A percentile compares a stretch with the other conserved stretches of the same genome.
These are phyloP conservation scores for Wickerhamiella bombiphila DNA, from an alignment of 805 yeast genomes.

Conservation along the genomic window DNA sequence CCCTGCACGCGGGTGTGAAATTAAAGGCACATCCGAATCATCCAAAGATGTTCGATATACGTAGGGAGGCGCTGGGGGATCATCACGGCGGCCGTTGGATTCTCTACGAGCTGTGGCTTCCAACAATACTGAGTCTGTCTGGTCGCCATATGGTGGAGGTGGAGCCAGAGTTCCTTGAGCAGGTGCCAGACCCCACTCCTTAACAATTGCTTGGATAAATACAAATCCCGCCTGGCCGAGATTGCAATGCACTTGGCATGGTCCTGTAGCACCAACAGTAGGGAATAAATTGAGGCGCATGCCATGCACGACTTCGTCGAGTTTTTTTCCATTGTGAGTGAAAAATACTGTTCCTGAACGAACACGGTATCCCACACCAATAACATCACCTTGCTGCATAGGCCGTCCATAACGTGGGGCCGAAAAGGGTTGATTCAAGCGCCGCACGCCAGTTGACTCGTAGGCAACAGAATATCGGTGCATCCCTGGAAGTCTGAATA, in stretches of 20 bases:
- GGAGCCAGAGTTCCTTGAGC: slow-evolving; percentile 77
- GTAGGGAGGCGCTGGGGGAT: slow-evolving; percentile 11
- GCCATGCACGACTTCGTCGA: slow-evolving; percentile 64
- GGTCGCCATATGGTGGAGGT: slow-evolving; percentile 83
- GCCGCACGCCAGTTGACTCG: slow-evolving; percentile 68
- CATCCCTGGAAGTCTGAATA: slow-evolving; percentile 85
- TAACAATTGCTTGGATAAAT: slow-evolving; percentile 81
- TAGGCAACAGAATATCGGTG: slow-evolving; percentile 76
- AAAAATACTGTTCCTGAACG: slow-evolving; percentile 78
- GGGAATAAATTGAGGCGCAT: slow-evolving; percentile 69
- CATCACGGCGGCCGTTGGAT: neutral
- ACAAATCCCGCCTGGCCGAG: slow-evolving; percentile 85
- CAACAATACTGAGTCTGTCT: slow-evolving; percentile 59
- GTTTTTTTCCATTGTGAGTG: slow-evolving; percentile 85
- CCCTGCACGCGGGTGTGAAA: slow-evolving; percentile 3
- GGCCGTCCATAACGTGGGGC: slow-evolving; percentile 31
- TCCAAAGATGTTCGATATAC: slow-evolving; percentile 10
- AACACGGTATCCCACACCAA: slow-evolving; percentile 81
- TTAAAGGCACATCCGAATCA: too few relatives aligned
- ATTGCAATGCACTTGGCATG: slow-evolving; percentile 74
- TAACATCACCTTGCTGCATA: slow-evolving; percentile 66
- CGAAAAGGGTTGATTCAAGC: slow-evolving; percentile 63
- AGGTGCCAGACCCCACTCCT: slow-evolving; percentile 93
- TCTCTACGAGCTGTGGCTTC: slow-evolving; percentile 10
- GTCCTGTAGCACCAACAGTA: slow-evolving; percentile 72